A percentile compares a stretch with the other conserved stretches of the same genome.
phyloP scores from a whole-genome alignment of 495 filamentous ascomycete genomes.

The Melanomma pulvis-pyrius region DNA sequence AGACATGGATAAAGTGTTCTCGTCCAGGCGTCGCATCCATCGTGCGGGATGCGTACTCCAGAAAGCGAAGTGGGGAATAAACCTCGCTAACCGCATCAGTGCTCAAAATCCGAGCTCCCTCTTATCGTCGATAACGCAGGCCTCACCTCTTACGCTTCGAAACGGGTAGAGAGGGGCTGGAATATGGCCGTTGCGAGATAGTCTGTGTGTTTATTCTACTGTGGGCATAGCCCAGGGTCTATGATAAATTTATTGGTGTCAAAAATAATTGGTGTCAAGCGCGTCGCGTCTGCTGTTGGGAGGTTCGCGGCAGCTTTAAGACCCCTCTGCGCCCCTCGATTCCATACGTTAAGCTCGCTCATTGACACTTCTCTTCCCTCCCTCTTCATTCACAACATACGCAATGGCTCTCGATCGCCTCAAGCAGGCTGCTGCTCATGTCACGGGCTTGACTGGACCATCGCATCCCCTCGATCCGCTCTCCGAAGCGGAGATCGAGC shows the following conservation, averaged over 20 bases:
- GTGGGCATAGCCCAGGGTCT: constrained; percentile 3
- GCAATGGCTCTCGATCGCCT: constrained; percentile 70
- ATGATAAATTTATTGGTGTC: constrained; percentile 13
- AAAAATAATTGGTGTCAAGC: constrained; percentile 13
- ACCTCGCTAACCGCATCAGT: constrained; percentile 26
- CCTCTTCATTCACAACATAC: neutral
- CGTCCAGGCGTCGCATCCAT: neutral
- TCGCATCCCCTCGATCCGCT: constrained; percentile 89
- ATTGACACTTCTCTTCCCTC: neutral
- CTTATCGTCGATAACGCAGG: constrained; percentile 27
- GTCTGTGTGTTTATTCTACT: constrained; percentile 6
- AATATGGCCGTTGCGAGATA: neutral
- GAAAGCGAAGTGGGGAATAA: constrained; percentile 5
- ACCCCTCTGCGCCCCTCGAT: constrained; percentile 13
- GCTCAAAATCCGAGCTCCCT: constrained; percentile 10
- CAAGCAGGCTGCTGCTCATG: constrained; percentile 67
- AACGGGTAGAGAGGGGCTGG: constrained; percentile 2
- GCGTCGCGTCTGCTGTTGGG: constrained; percentile 8
- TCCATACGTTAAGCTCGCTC: constrained; percentile 4
- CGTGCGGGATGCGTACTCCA: neutral
- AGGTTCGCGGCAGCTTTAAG: constrained; percentile 10
- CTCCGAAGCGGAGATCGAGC: constrained; percentile 73
- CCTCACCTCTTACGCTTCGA: constrained; percentile 1
- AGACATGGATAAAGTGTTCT: neutral
- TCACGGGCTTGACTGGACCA: constrained; percentile 57